Evolutionary conservation across 768 basidiomycete species (phyloP).

Genomic region (Tylopilus intermedius): DNA sequence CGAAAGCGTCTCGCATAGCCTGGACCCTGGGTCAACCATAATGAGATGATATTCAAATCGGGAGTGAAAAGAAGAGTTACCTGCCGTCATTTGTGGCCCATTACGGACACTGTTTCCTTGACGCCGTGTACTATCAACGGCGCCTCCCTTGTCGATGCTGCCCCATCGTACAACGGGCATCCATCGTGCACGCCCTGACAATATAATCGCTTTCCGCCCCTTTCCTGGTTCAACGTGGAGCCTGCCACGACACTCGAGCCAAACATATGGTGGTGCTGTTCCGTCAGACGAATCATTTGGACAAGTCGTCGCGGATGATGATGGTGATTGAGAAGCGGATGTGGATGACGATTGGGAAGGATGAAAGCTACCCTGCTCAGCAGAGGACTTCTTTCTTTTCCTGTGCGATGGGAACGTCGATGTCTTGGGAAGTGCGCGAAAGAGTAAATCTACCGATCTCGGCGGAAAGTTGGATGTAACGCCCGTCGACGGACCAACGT

Average conservation of each 20-base stretch:
- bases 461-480: slow-evolving; percentile 27
- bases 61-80: not conserved
- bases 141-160: slow-evolving; percentile 48
- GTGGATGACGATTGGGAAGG: slow-evolving; percentile 2
- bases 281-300: slow-evolving; percentile 1
- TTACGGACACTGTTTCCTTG: not conserved
- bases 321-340: not conserved
- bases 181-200: slow-evolving; percentile 72
- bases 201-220: slow-evolving; percentile 88
- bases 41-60: not conserved
- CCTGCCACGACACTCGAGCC: slow-evolving; percentile 88
- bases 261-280: slow-evolving; percentile 52
- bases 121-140: not conserved
- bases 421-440: slow-evolving; percentile 68
- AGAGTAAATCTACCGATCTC: slow-evolving; percentile 75
- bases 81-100: slow-evolving; percentile 18
- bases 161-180: slow-evolving; percentile 65
- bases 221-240: slow-evolving; percentile 91
- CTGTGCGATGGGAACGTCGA: not conserved
- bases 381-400: not conserved
- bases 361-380: not conserved
- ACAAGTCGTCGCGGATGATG: not conserved
- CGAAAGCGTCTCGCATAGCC: not conserved
- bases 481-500: slow-evolving; percentile 13
- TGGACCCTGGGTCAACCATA: slow-evolving; percentile 6